Evolutionary conservation across 2,329 filamentous ascomycete genomes (phyloP).

Genomic region (Trichoderma koningiopsis): DNA sequence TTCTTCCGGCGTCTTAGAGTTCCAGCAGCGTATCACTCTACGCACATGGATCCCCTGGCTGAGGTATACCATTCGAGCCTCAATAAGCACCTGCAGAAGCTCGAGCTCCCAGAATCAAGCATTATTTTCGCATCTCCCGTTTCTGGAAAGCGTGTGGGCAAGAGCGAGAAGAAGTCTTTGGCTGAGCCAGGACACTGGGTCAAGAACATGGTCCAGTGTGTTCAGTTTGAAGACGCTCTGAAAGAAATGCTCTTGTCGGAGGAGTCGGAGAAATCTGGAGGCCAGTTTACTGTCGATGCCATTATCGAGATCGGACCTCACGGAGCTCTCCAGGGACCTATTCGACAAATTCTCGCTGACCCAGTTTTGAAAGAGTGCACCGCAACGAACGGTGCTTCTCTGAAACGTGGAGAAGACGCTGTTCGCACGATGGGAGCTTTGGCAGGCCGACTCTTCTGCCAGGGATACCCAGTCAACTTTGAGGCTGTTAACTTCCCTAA

Average conservation of each 20-base stretch:
- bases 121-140: slow-evolving; percentile 34
- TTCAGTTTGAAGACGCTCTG: slow-evolving; percentile 29
- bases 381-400: slow-evolving; percentile 20
- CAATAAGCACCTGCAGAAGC: not conserved
- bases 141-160: slow-evolving; percentile 31
- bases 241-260: not conserved
- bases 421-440: slow-evolving; percentile 28
- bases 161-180: not conserved
- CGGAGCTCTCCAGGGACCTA: slow-evolving; percentile 49
- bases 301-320: slow-evolving; percentile 50
- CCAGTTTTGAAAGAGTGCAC: not conserved
- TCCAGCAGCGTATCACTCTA: slow-evolving; percentile 53
- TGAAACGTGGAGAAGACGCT: slow-evolving; percentile 26
- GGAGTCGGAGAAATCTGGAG: not conserved
- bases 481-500: not conserved
- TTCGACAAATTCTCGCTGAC: slow-evolving; percentile 43
- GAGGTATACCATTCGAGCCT: slow-evolving; percentile 26
- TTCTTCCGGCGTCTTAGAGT: slow-evolving; percentile 44
- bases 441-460: slow-evolving; percentile 12
- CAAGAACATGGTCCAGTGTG: slow-evolving; percentile 32
- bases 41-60: slow-evolving; percentile 44
- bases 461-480: slow-evolving; percentile 11
- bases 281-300: not conserved
- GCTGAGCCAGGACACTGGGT: slow-evolving; percentile 30
- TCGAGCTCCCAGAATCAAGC: slow-evolving; percentile 4